phyloP scores from a whole-genome alignment of 352 stramenopile genomes.

The Pythium sukuiense region DNA sequence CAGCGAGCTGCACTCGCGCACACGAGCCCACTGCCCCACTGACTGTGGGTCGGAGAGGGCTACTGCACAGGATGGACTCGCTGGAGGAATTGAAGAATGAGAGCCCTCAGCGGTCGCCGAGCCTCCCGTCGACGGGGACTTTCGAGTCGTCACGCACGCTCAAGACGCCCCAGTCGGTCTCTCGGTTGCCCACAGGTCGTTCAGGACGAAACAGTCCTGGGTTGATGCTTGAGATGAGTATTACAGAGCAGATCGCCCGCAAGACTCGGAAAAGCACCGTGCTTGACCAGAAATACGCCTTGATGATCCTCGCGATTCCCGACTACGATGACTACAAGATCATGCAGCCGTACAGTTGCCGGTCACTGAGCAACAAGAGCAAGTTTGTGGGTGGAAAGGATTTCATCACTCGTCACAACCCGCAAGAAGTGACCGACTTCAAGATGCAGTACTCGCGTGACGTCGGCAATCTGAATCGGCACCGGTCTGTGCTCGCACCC shows the following conservation, averaged over 20 bases:
- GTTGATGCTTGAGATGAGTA: conserved; percentile 47
- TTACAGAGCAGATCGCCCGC: conserved; percentile 69
- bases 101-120: conserved; percentile 27
- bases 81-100: conserved; percentile 30
- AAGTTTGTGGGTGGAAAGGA: conserved; percentile 67
- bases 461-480: conserved; percentile 60
- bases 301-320: conserved; percentile 68
- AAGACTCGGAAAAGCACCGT: conserved; percentile 69
- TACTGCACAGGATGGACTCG: conserved; percentile 16
- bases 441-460: conserved; percentile 78
- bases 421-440: conserved; percentile 71
- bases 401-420: conserved; percentile 73
- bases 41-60: not conserved
- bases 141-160: conserved; percentile 17
- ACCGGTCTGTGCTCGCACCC: conserved; percentile 60
- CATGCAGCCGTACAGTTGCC: conserved; percentile 74
- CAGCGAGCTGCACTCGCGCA: not conserved
- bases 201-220: conserved; percentile 31
- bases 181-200: conserved; percentile 20
- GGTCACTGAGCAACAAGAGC: conserved; percentile 53
- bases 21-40: not conserved
- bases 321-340: conserved; percentile 82
- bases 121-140: conserved; percentile 13
- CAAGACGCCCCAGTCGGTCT: conserved; percentile 18
- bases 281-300: conserved; percentile 66